These are phyloP conservation scores for Tylopilus subfusipes DNA, from an alignment of 768 basidiomycete genomes.

Conservation along the genomic window DNA sequence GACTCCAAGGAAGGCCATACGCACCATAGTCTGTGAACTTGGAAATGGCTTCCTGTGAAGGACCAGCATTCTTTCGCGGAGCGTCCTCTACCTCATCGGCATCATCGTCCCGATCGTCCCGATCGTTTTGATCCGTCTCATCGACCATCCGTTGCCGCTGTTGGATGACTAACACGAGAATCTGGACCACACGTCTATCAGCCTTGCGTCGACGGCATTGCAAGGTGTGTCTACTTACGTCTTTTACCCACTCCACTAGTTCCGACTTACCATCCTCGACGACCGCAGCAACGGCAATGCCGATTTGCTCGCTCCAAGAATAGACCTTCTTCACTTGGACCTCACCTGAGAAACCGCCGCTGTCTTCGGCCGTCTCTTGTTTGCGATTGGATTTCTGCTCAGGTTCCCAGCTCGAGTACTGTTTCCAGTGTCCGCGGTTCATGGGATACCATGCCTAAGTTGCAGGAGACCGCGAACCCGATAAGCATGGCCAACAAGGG, in stretches of 20 bases:
- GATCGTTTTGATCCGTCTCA: slow-evolving; percentile 48
- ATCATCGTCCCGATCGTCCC: slow-evolving; percentile 40
- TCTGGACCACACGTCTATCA: slow-evolving; percentile 40
- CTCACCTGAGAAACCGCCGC: slow-evolving; percentile 52
- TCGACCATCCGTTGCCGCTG: slow-evolving; percentile 59
- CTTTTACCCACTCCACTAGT: slow-evolving; percentile 76
- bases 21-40: slow-evolving; percentile 76
- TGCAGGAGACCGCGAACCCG: slow-evolving; percentile 3
- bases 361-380: slow-evolving; percentile 32
- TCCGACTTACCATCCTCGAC: slow-evolving; percentile 59
- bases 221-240: slow-evolving; percentile 50
- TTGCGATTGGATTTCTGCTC: slow-evolving; percentile 39
- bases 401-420: slow-evolving; percentile 75
- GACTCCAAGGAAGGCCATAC: slow-evolving; percentile 27
- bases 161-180: slow-evolving; percentile 55
- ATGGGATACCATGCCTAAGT: slow-evolving; percentile 83
- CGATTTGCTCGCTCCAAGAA: slow-evolving; percentile 86
- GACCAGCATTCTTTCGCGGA: slow-evolving; percentile 31
- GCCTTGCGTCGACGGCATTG: slow-evolving; percentile 21
- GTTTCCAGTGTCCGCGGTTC: slow-evolving; percentile 83
- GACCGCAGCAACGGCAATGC: slow-evolving; percentile 75
- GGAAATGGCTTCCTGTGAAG: slow-evolving; percentile 64
- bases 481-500: slow-evolving; percentile 20
- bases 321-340: slow-evolving; percentile 84
- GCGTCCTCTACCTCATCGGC: slow-evolving; percentile 32